Evolutionary conservation across 257 asterid species (phyloP).

Genomic region (Scutellaria barbata): DNA sequence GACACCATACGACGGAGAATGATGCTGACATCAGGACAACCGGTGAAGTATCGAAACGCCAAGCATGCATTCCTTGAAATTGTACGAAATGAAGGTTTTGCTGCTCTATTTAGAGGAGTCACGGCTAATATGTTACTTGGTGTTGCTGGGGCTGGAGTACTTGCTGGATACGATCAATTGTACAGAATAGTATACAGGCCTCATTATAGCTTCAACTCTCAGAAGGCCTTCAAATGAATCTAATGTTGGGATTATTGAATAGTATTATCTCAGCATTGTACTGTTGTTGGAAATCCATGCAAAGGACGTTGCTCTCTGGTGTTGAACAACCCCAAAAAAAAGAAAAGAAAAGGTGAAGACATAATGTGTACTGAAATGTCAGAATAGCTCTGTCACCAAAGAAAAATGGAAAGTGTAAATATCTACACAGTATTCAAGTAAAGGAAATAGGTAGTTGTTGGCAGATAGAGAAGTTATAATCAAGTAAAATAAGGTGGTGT

Average conservation of each 20-base stretch:
- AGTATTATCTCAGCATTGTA: slow-evolving; percentile 11
- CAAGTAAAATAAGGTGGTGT: no score
- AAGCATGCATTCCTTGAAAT: slow-evolving; percentile 77
- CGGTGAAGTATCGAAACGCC: slow-evolving; percentile 66
- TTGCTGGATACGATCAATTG: slow-evolving; percentile 92
- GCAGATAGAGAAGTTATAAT: not conserved
- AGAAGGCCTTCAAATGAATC: slow-evolving; percentile 58
- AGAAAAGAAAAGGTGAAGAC: no score
- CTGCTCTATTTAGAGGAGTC: slow-evolving; percentile 80
- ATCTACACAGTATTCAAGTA: not conserved
- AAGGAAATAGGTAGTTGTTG: not conserved
- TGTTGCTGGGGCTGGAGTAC: slow-evolving; percentile 96
- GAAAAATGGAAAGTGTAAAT: not conserved
- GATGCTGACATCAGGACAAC: slow-evolving; percentile 96
- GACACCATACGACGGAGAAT: slow-evolving; percentile 92
- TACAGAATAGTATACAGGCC: slow-evolving; percentile 64
- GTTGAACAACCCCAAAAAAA: no score
- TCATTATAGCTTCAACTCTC: slow-evolving; percentile 53
- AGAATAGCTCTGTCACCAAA: no score
- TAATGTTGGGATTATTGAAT: slow-evolving; percentile 4
- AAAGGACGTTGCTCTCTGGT: no score
- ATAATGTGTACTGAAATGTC: no score
- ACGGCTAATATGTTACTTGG: slow-evolving; percentile 90
- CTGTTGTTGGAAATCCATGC: not conserved
- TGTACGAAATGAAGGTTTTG: slow-evolving; percentile 64